Evolutionary conservation across 257 asterid species (phyloP).

Genomic region (Gardenia jasminoides): DNA sequence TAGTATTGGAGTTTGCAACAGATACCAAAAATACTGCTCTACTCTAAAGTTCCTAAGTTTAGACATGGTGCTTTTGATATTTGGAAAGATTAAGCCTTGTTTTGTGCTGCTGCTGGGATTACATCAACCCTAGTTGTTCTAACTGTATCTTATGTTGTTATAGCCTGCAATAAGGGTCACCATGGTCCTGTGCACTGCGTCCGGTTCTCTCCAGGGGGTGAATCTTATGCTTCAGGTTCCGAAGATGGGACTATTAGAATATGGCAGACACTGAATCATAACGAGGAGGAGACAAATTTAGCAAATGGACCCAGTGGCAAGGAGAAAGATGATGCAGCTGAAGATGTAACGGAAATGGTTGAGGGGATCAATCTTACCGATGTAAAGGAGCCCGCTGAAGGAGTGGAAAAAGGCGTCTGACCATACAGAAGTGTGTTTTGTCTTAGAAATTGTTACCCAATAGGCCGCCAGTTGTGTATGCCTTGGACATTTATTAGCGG

Average conservation of each 20-base stretch:
- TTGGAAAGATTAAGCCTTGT: not conserved
- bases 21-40: not conserved
- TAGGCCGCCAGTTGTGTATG: constrained; percentile 9
- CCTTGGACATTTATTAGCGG: not conserved
- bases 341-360: constrained; percentile 50
- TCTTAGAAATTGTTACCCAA: constrained; percentile 1
- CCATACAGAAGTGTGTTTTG: not conserved
- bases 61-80: not conserved
- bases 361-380: constrained; percentile 45
- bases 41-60: not conserved
- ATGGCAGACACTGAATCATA: constrained; percentile 64
- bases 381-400: constrained; percentile 29
- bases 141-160: not conserved
- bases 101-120: not conserved
- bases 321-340: constrained; percentile 50
- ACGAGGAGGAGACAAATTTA: constrained; percentile 41
- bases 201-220: constrained; percentile 95
- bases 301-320: constrained; percentile 38
- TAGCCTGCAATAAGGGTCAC: constrained; percentile 99
- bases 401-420: constrained; percentile 28
- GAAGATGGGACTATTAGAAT: constrained; percentile 95
- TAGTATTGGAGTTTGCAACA: not conserved
- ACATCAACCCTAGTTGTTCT: not conserved
- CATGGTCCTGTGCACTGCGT: constrained; percentile 98
- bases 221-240: constrained; percentile 91